Evolutionary conservation across 495 filamentous ascomycete species (phyloP).

Genomic region (Platismatia glauca): DNA sequence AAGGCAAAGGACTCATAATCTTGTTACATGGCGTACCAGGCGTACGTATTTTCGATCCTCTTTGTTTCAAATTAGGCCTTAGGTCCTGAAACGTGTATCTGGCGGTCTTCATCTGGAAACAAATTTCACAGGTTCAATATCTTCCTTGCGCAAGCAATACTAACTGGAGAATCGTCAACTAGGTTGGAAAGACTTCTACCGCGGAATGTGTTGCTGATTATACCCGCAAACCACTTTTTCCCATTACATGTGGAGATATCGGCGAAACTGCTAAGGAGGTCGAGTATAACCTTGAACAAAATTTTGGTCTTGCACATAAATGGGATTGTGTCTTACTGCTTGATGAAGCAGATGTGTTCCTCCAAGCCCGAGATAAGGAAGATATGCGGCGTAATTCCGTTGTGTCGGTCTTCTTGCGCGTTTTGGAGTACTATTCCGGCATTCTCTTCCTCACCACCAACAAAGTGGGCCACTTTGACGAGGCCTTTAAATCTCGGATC

Average conservation of each 20-base stretch:
- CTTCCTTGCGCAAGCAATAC: not conserved
- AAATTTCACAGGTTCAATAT: not conserved
- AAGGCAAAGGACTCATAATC: slow-evolving; percentile 42
- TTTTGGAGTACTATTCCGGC: slow-evolving; percentile 47
- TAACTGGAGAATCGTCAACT: not conserved
- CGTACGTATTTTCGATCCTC: too few species aligned
- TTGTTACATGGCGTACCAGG: slow-evolving; percentile 37
- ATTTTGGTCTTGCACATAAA: slow-evolving; percentile 20
- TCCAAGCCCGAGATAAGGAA: slow-evolving; percentile 39
- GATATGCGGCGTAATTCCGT: slow-evolving; percentile 23
- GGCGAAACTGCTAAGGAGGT: slow-evolving; percentile 8
- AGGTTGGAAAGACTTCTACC: slow-evolving; percentile 32
- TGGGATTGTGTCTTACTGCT: slow-evolving; percentile 42
- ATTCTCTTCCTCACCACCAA: slow-evolving; percentile 52
- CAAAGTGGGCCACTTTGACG: slow-evolving; percentile 35
- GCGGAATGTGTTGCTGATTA: slow-evolving; percentile 31
- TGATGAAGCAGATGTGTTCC: slow-evolving; percentile 62
- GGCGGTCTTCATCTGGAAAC: not conserved
- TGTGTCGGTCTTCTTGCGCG: slow-evolving; percentile 40
- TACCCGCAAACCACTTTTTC: slow-evolving; percentile 25
- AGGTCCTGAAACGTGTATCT: not conserved
- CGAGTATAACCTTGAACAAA: slow-evolving; percentile 34
- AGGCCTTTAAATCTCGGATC: slow-evolving; percentile 43
- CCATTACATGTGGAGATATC: slow-evolving; percentile 25
- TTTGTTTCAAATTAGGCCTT: not conserved